phyloP scores from a whole-genome alignment of 1,284 basidiomycete genomes.

The Ganoderma leucocontextum region DNA sequence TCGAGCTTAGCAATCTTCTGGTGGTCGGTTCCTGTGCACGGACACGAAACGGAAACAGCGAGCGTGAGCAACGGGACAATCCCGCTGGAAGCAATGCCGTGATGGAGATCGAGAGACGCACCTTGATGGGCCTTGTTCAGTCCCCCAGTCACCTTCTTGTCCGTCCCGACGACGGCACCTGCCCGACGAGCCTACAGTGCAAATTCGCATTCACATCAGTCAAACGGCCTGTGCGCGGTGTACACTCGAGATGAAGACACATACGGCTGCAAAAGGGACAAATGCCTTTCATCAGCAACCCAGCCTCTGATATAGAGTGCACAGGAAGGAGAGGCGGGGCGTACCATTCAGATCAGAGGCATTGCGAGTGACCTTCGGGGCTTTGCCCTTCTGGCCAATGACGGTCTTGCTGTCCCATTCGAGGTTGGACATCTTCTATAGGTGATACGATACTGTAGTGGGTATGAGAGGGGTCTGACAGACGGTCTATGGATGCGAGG shows the following conservation, averaged over 20 bases:
- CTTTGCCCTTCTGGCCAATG: conserved; percentile 79
- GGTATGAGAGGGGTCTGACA: background rate
- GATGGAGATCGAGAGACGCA: conserved; percentile 41
- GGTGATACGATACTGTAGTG: conserved; percentile 12
- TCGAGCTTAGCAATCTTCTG: conserved; percentile 94
- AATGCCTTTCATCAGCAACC: conserved; percentile 21
- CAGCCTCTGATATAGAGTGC: background rate
- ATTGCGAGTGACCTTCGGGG: conserved; percentile 75
- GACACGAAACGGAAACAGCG: conserved; percentile 13
- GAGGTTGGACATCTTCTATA: conserved; percentile 44
- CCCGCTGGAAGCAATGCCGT: background rate
- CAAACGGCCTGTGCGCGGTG: background rate
- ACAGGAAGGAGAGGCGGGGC: conserved; percentile 36
- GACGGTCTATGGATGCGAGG: conserved; percentile 8
- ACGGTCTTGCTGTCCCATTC: conserved; percentile 82
- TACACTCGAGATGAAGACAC: conserved; percentile 35
- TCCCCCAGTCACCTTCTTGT: conserved; percentile 76
- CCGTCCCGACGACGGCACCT: conserved; percentile 78
- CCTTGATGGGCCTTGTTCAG: conserved; percentile 79
- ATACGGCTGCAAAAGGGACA: conserved; percentile 52
- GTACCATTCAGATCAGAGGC: conserved; percentile 77
- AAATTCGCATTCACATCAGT: conserved; percentile 15
- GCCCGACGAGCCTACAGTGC: conserved; percentile 67
- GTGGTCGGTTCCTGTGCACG: conserved; percentile 82
- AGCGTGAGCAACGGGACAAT: background rate